phyloP scores from a whole-genome alignment of 2,329 filamentous ascomycete genomes.

The Cladorrhinum sp. region DNA sequence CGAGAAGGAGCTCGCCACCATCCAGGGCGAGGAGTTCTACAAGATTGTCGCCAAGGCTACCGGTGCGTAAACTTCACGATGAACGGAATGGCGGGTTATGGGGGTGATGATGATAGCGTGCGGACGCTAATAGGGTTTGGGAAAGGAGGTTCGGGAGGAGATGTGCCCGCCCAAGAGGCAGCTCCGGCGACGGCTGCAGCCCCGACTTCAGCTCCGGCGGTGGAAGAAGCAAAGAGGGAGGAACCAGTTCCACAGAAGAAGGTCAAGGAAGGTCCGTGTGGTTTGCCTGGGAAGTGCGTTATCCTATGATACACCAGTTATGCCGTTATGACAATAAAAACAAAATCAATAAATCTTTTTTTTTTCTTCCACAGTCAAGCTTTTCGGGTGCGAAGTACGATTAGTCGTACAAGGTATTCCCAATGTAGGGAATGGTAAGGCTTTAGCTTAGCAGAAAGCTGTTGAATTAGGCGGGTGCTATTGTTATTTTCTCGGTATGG shows the following conservation, averaged over 20 bases:
- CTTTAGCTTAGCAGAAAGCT: too few relatives aligned
- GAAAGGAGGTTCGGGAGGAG: slow-evolving; percentile 9
- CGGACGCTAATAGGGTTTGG: slow-evolving; percentile 23
- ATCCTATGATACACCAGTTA: slow-evolving; percentile 50
- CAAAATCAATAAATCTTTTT: slow-evolving; percentile 1
- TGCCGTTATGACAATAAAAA: not conserved
- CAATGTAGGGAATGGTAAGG: too few relatives aligned
- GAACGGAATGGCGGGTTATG: not conserved
- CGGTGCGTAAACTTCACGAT: slow-evolving; percentile 53
- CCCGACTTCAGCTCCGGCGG: not conserved
- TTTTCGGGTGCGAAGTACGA: too few relatives aligned
- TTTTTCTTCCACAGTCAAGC: too few relatives aligned
- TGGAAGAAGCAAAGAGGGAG: slow-evolving; percentile 6
- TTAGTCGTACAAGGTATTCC: too few relatives aligned
- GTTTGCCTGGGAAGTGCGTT: slow-evolving; percentile 70
- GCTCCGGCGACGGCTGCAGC: not conserved
- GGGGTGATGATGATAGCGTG: not conserved
- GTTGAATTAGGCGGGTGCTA: too few relatives aligned
- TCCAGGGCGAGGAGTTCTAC: slow-evolving; percentile 86
- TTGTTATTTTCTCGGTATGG: too few relatives aligned
- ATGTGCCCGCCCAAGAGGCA: not conserved
- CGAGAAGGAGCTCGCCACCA: slow-evolving; percentile 75
- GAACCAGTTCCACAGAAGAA: slow-evolving; percentile 43
- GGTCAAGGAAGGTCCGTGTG: slow-evolving; percentile 68
- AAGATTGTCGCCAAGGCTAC: slow-evolving; percentile 67